phyloP scores from a whole-genome alignment of 441 rosid species.

The Biscutella laevigata region DNA sequence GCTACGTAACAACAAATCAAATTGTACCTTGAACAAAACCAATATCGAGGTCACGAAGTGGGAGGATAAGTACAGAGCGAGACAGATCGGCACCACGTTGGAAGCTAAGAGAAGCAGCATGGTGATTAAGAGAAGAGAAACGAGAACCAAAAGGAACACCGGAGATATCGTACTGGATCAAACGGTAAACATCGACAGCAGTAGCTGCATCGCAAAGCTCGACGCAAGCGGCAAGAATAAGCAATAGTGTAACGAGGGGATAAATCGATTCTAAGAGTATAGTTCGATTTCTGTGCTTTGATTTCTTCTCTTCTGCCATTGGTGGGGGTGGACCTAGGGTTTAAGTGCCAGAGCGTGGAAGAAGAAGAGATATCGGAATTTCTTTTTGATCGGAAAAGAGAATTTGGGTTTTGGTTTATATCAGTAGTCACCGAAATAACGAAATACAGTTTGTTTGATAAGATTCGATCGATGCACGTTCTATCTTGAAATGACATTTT shows the following conservation, averaged over 20 bases:
- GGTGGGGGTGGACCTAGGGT: constrained; percentile 39
- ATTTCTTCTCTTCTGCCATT: constrained; percentile 33
- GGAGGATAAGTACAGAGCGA: constrained; percentile 73
- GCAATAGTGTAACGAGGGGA: constrained; percentile 51
- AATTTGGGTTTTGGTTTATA: too few relatives aligned
- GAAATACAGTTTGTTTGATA: too few relatives aligned
- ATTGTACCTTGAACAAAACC: constrained; percentile 50
- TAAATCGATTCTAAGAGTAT: constrained; percentile 51
- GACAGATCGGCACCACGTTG: constrained; percentile 76
- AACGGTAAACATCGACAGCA: constrained; percentile 87
- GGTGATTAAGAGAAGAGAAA: constrained; percentile 76
- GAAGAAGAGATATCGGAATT: constrained; percentile 22
- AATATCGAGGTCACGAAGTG: constrained; percentile 65
- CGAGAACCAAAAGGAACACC: constrained; percentile 87
- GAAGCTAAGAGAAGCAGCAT: constrained; percentile 72
- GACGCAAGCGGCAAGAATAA: constrained; percentile 68
- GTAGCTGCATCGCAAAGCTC: constrained; percentile 92
- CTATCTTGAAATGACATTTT: too few relatives aligned
- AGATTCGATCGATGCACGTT: too few relatives aligned
- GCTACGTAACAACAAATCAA: not conserved
- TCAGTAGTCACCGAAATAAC: too few relatives aligned
- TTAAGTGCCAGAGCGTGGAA: constrained; percentile 5
- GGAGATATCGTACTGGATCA: constrained; percentile 88
- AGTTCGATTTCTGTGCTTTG: constrained; percentile 15
- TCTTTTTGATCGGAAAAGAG: constrained; percentile 17